Conservation (phyloP, 495 filamentous ascomycete genomes). For the Darksidea phi region DNA sequence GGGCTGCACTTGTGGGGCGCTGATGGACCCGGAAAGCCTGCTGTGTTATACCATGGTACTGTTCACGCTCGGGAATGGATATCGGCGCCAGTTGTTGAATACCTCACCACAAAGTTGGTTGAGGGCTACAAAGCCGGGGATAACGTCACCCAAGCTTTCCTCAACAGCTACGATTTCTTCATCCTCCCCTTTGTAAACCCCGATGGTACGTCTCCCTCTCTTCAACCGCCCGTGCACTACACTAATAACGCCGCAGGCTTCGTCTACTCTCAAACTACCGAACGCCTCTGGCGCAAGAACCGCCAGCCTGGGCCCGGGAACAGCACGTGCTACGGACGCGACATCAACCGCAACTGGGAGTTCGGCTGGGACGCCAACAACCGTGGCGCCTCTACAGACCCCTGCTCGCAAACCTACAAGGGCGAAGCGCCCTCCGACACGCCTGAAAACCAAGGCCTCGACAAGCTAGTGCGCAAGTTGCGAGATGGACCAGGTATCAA, state of each 20-base stretch:
- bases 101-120: slow-evolving; percentile 54
- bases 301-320: slow-evolving; percentile 48
- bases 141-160: slow-evolving; percentile 42
- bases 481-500: slow-evolving; percentile 50
- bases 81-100: slow-evolving; percentile 51
- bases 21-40: slow-evolving; percentile 54
- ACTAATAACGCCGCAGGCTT: slow-evolving; percentile 46
- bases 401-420: slow-evolving; percentile 54
- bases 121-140: slow-evolving; percentile 47
- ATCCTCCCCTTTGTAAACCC: slow-evolving; percentile 63
- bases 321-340: slow-evolving; percentile 52
- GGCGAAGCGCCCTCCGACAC: slow-evolving; percentile 49
- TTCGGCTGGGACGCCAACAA: slow-evolving; percentile 48
- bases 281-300: slow-evolving; percentile 66
- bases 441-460: slow-evolving; percentile 52
- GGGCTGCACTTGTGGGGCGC: slow-evolving; percentile 60
- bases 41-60: slow-evolving; percentile 58
- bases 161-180: slow-evolving; percentile 62
- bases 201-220: slow-evolving; percentile 39
- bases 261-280: slow-evolving; percentile 57
- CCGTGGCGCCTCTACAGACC: slow-evolving; percentile 53
- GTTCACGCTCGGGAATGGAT: slow-evolving; percentile 67
- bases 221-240: background rate
- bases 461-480: slow-evolving; percentile 43
- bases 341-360: slow-evolving; percentile 66